phyloP scores from a whole-genome alignment of 257 asterid genomes.

The Solanum dulcamara region DNA sequence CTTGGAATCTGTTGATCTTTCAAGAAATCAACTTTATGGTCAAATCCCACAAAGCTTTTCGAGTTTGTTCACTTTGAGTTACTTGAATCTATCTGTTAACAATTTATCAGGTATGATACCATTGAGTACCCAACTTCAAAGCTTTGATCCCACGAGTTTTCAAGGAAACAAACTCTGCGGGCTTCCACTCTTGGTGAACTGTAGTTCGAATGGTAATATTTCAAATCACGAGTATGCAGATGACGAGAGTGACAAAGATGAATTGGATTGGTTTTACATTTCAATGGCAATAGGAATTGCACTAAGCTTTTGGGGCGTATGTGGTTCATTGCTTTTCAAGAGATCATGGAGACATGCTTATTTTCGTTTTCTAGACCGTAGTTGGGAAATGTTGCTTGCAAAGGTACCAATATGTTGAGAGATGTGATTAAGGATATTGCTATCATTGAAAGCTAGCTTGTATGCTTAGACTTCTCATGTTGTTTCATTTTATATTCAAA shows the following conservation, averaged over 20 bases:
- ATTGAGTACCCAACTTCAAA: conserved; percentile 6
- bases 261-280: conserved; percentile 2
- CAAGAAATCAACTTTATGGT: neutral
- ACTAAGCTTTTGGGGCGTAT: neutral
- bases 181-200: neutral
- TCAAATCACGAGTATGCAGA: neutral
- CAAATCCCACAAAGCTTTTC: neutral
- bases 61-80: neutral
- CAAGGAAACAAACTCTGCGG: neutral
- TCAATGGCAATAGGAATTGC: conserved; percentile 11
- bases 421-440: neutral
- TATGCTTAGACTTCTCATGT: neutral
- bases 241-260: neutral
- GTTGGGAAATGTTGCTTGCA: neutral
- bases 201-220: neutral
- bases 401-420: neutral
- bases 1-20: conserved; percentile 2
- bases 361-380: neutral
- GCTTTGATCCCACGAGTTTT: neutral
- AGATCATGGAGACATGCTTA: neutral
- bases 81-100: conserved; percentile 4
- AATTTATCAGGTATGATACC: conserved; percentile 6
- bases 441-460: neutral
- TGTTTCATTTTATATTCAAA: neutral
- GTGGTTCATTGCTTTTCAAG: neutral